These are phyloP conservation scores for Colletotrichum horii DNA, from an alignment of 2,329 filamentous ascomycete species.

Conservation along the genomic window DNA sequence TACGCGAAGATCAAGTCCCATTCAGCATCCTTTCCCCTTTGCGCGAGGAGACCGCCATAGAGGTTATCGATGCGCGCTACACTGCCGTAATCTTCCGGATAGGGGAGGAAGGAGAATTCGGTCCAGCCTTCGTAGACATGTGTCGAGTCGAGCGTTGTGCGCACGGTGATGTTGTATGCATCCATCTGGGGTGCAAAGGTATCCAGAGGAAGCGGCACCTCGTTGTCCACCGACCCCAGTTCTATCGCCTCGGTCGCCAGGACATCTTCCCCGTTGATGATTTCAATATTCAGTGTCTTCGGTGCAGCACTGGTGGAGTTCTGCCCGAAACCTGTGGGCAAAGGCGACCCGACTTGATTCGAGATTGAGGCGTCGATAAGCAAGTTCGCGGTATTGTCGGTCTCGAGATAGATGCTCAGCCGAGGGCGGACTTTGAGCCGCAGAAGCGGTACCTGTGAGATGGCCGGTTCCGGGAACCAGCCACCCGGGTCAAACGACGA, in stretches of 20 bases:
- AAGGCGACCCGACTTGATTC: conserved; percentile 41
- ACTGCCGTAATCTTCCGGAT: conserved; percentile 44
- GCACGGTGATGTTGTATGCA: conserved; percentile 43
- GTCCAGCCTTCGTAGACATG: conserved; percentile 31
- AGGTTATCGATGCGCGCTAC: conserved; percentile 51
- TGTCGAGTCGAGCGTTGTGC: conserved; percentile 21
- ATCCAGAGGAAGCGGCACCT: conserved; percentile 42
- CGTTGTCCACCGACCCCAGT: conserved; percentile 37
- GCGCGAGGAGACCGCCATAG: conserved; percentile 40
- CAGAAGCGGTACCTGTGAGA: conserved; percentile 37
- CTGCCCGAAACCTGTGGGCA: conserved; percentile 24
- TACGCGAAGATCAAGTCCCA: conserved; percentile 36
- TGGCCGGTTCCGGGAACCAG: conserved; percentile 40
- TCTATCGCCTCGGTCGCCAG: conserved; percentile 38
- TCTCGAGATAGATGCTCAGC: conserved; percentile 50
- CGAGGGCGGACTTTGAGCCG: conserved; percentile 50
- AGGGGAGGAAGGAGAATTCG: conserved; percentile 41
- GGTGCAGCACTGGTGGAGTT: conserved; percentile 25
- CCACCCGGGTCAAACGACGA: conserved; percentile 51
- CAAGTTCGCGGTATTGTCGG: conserved; percentile 45
- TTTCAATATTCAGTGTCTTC: conserved; percentile 40
- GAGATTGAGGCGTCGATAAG: conserved; percentile 49
- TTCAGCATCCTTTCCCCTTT: conserved; percentile 32
- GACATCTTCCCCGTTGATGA: conserved; percentile 30
- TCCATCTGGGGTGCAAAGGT: conserved; percentile 37